Evolutionary conservation across 2,329 filamentous ascomycete genomes (phyloP), one percentile per base, ranked within the genome.

Genomic region (Ceratocystis lukuohia): DNA sequence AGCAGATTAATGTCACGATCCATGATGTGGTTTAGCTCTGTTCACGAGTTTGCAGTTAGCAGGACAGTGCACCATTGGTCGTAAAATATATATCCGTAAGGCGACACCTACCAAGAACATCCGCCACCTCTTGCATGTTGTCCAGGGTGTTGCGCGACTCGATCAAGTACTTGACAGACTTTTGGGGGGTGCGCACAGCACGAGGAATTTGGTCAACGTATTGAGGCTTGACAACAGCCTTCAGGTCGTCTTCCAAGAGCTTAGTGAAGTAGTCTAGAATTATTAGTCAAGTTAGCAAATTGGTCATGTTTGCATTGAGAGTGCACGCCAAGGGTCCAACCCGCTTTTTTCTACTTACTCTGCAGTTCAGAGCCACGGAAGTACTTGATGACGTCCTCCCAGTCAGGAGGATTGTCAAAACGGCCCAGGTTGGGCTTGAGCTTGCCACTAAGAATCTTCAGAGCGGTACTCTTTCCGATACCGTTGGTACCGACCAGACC

Each of bases 401-500:
- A 99, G 76, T 99, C 94, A 15, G 94, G 95, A 7, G 94, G 93
- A 77, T 97, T 95, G 71, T 97, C 92, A 75, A 89, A 96, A 74
- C 88, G 84, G 71, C 95, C 94, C 78, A 99, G 77, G 77, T 99
- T 99, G 68, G 94, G 94, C 85, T 99, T 99, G 73, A 99, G 83
- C 80, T 97, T 99, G 75, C 94, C 94, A 74, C 91, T 96, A 73
- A 99, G 86, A 76, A 99, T 96, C 82, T 99, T 99, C 76, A 99
- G 80, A 7, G 94, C 95, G n/a, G 94, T 99, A 80, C 91, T 96
- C 85, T 99, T 99, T 78, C 94, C 94, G 73, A 97, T 99, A 91
- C 95, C 94, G 85, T 99, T 99, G 72, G 94, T 97, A 76, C 94
- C 95, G 57, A 99, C 95, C 64, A 99, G 83, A 80, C 94, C 94